Evolutionary conservation across 2,329 filamentous ascomycete genomes (phyloP), one percentile per base, ranked within the genome.

Genomic region (Pseudopyrenochaeta lycopersici): DNA sequence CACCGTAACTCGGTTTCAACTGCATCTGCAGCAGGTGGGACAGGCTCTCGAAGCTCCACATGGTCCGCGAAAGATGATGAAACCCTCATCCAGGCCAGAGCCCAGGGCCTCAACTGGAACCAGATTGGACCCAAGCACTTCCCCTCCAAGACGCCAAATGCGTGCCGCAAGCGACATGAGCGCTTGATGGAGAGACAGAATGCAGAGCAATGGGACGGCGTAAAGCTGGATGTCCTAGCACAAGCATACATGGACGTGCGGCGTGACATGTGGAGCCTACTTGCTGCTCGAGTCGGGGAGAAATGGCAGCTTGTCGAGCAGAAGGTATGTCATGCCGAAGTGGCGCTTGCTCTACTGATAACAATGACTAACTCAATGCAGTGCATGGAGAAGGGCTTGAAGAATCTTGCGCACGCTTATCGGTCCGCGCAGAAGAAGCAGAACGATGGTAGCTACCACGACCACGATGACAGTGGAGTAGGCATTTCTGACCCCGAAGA

Each of bases 101-200:
- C 88, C 42, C 85, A 88, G 67, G 90, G 90, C 20, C 83, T 92
- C 72, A 94, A 93, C 76, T 96, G 92, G 92, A 84, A 85, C 48
- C 88, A 91, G 66, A 95, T 96, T 70, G 88, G 92, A 66, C 82
- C 82, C 56, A 85, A 83, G 57, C 86, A 91, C 76, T 96, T 96
- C 73, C 89, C 88, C 1, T 82, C 78, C 72, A 96, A 96, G 80
- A 83, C 83, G 11, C 77, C 89, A 53, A 95, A 95, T 73, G 92
- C 92, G 15, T 96, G 92, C 77, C 90, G 92, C 60, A 96, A 96
- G 79, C 86, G 92, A 49, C 91, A 96, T 68, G 92, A 96, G 77
- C 84, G 92, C 35, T 79, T 96, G 62, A 88, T 94, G 82, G 90
- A 94, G 77, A 86, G 88, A 62, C 71, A 81, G 71, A 87, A 88